Evolutionary conservation across 139 green algal genomes (phyloP).

Genomic region (Closterium sp.): DNA sequence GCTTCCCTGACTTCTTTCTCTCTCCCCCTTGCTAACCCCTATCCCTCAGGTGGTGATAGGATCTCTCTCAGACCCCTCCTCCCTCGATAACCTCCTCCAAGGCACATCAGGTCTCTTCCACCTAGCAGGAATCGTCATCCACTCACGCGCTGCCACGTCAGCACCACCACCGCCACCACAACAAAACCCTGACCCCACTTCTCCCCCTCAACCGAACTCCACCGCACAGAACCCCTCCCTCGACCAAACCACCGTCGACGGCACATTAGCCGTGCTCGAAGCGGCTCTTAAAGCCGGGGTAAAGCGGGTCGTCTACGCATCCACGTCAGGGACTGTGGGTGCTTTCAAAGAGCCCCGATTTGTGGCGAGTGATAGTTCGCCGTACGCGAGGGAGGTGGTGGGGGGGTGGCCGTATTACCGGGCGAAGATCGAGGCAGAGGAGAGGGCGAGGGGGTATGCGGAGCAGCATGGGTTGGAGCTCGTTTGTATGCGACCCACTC

Average conservation of each 20-base stretch:
- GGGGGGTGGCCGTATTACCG: constrained; percentile 42
- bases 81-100: background rate
- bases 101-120: background rate
- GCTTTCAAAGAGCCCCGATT: background rate
- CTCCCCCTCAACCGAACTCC: background rate
- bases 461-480: constrained; percentile 24
- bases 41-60: background rate
- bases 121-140: background rate
- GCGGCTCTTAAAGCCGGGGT: background rate
- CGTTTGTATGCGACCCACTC: constrained; percentile 39
- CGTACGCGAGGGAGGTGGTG: constrained; percentile 30
- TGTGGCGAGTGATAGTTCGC: constrained; percentile 12
- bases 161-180: too few relatives aligned
- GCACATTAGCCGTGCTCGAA: background rate
- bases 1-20: too few relatives aligned
- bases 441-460: constrained; percentile 7
- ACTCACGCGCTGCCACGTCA: background rate
- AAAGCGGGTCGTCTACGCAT: constrained; percentile 46
- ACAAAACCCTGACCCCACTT: too few relatives aligned
- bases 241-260: background rate
- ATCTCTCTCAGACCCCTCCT: background rate
- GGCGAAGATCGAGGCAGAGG: constrained; percentile 42
- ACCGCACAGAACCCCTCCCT: background rate
- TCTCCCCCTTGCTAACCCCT: too few relatives aligned
- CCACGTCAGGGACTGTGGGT: constrained; percentile 28